These are phyloP conservation scores for Saccharomycopsis synnaedendra DNA, from an alignment of 805 yeast species.

Conservation along the genomic window DNA sequence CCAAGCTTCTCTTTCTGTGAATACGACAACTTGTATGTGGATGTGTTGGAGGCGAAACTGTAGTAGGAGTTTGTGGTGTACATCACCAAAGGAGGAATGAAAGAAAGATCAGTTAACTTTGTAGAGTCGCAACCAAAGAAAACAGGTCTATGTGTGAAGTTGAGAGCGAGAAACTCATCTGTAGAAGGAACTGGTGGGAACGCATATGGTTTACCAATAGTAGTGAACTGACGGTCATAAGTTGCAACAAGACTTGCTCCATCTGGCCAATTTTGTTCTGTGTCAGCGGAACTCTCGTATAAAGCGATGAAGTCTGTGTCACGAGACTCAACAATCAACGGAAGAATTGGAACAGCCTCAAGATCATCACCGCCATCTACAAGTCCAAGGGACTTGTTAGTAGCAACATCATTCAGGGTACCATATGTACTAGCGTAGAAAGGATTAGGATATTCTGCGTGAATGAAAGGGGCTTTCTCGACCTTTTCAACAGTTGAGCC, in stretches of 20 bases:
- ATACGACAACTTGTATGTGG: conserved; percentile 59
- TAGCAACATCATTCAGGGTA: conserved; percentile 26
- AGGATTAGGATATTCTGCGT: conserved; percentile 46
- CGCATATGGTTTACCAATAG: conserved; percentile 43
- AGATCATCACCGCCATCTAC: conserved; percentile 56
- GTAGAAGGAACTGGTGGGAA: conserved; percentile 70
- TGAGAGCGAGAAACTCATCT: conserved; percentile 43
- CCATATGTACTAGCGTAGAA: conserved; percentile 35
- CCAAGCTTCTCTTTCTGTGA: conserved; percentile 40
- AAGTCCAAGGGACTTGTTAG: conserved; percentile 28
- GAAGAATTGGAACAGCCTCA: conserved; percentile 45
- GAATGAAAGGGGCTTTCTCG: background rate
- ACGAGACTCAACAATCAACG: conserved; percentile 42
- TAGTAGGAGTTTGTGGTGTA: conserved; percentile 65
- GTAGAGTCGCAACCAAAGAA: conserved; percentile 75
- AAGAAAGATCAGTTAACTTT: conserved; percentile 42
- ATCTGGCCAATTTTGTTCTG: conserved; percentile 20
- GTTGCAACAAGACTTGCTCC: conserved; percentile 11
- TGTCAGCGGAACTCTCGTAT: conserved; percentile 34
- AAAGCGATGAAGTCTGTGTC: conserved; percentile 47
- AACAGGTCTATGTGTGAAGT: conserved; percentile 56
- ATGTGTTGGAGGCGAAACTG: conserved; percentile 56
- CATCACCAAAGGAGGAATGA: conserved; percentile 56
- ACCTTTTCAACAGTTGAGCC: conserved; percentile 49
- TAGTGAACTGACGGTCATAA: conserved; percentile 15